Evolutionary conservation across 2,329 filamentous ascomycete genomes (phyloP).

Genomic region (Ophiosphaerella narmari): DNA sequence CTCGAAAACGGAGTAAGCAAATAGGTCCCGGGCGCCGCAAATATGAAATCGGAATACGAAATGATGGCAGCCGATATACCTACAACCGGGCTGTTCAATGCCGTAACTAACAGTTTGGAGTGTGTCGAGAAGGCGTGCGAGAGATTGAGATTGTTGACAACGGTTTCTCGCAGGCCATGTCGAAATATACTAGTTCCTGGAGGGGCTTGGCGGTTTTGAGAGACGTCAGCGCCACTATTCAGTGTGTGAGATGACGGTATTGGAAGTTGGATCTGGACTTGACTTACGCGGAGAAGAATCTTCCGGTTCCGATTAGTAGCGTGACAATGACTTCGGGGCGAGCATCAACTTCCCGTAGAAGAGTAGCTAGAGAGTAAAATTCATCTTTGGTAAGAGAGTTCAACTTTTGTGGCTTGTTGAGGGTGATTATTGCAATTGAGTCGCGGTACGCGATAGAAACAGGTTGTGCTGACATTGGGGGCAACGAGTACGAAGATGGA

Average conservation of each 20-base stretch:
- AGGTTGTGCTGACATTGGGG: not conserved
- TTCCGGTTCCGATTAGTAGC: slow-evolving; percentile 1
- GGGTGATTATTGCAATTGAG: slow-evolving; percentile 2
- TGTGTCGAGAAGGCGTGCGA: slow-evolving; percentile 6
- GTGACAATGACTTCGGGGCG: slow-evolving; percentile 2
- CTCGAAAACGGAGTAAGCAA: slow-evolving; percentile 87
- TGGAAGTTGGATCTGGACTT: not conserved
- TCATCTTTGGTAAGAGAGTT: slow-evolving; percentile 1
- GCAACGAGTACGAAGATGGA: no score
- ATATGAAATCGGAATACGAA: slow-evolving; percentile 56
- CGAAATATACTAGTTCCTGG: not conserved
- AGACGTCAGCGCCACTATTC: slow-evolving; percentile 74
- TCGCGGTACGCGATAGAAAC: not conserved
- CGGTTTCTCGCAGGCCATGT: not conserved
- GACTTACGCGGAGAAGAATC: slow-evolving; percentile 7
- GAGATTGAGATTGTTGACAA: slow-evolving; percentile 3
- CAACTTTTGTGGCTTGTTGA: slow-evolving; percentile 5
- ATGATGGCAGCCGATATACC: slow-evolving; percentile 6
- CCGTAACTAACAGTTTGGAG: slow-evolving; percentile 4
- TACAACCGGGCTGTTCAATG: slow-evolving; percentile 6
- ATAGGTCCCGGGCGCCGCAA: slow-evolving; percentile 76
- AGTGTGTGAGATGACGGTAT: not conserved
- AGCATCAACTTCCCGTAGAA: slow-evolving; percentile 2
- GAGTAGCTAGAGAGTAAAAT: slow-evolving; percentile 4
- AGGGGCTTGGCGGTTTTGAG: slow-evolving; percentile 28